Conservation (phyloP, 805 yeast species). For the Metschnikowia reukaufii region DNA sequence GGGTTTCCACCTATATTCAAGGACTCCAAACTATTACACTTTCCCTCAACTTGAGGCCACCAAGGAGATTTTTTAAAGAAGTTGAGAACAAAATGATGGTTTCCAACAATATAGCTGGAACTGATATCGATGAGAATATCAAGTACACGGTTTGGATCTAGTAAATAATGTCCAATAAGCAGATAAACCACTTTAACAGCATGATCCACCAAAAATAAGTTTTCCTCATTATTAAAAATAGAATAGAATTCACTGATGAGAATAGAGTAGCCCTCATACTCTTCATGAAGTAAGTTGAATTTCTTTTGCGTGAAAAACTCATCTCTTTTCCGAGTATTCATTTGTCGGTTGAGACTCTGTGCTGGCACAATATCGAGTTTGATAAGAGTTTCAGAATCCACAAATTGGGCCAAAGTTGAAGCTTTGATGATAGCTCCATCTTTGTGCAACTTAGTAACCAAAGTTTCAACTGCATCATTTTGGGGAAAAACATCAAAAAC, state of each 20-base stretch:
- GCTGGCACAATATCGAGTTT: constrained; percentile 31
- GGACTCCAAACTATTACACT: constrained; percentile 29
- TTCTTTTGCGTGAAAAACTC: constrained; percentile 51
- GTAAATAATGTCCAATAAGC: constrained; percentile 69
- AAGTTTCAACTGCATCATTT: constrained; percentile 20
- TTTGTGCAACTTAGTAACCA: constrained; percentile 17
- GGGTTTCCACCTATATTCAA: constrained; percentile 54
- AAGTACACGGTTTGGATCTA: constrained; percentile 71
- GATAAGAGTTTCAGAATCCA: constrained; percentile 31
- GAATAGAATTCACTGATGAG: constrained; percentile 50
- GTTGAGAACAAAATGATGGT: constrained; percentile 47
- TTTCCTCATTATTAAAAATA: constrained; percentile 42
- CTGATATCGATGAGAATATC: constrained; percentile 61
- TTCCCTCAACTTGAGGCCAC: constrained; percentile 57
- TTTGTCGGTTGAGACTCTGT: constrained; percentile 34
- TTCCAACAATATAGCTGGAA: constrained; percentile 42
- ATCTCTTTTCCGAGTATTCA: constrained; percentile 40
- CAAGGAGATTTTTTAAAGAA: constrained; percentile 57
- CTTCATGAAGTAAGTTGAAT: constrained; percentile 70
- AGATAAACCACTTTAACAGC: constrained; percentile 51
- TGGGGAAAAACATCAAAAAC: constrained; percentile 40
- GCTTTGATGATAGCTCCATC: constrained; percentile 29
- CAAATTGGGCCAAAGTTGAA: constrained; percentile 31
- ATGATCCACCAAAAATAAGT: constrained; percentile 41
- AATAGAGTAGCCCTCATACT: constrained; percentile 74